Percentiles rank a stretch among this genome's conserved stretches.
phyloP scores from a whole-genome alignment of 441 rosid genomes.

The Capsella rubella region DNA sequence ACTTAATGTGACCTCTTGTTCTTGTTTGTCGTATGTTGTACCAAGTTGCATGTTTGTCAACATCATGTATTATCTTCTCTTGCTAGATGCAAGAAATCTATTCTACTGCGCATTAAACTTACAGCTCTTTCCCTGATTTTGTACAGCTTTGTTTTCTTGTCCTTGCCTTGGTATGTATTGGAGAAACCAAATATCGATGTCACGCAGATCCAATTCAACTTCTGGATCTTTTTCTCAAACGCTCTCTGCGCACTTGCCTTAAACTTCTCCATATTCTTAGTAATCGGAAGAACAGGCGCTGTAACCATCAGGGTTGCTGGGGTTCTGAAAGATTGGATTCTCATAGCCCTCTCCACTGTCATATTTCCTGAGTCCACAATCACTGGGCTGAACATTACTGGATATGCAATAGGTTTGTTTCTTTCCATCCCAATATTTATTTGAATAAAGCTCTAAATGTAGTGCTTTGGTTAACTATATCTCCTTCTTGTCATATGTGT shows the following conservation, averaged over 20 bases:
- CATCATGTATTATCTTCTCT: conserved; percentile 8
- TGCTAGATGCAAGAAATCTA: conserved; percentile 10
- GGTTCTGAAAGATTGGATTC: conserved; percentile 98
- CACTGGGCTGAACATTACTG: conserved; percentile 90
- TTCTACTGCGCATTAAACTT: background rate
- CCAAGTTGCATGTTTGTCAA: conserved; percentile 4
- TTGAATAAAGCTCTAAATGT: conserved; percentile 10
- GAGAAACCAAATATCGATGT: conserved; percentile 93
- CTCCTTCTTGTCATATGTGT: conserved; percentile 4
- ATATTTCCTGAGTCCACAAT: conserved; percentile 95
- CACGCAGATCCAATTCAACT: conserved; percentile 92
- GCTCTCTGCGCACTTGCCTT: conserved; percentile 96
- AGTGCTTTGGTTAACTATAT: conserved; percentile 13
- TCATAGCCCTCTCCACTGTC: conserved; percentile 97
- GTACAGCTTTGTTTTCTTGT: conserved; percentile 92
- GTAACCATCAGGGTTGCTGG: conserved; percentile 98
- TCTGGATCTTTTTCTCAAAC: conserved; percentile 98
- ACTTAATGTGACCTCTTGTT: conserved; percentile 14
- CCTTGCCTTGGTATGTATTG: conserved; percentile 91
- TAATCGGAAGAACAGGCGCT: conserved; percentile 98
- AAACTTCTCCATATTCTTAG: conserved; percentile 96
- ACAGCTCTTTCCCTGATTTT: background rate
- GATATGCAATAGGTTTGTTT: conserved; percentile 93
- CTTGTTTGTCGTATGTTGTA: background rate
- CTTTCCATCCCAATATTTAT: background rate